phyloP scores from a whole-genome alignment of 225 moss, liverwort and hornwort genomes.

The Straminergon stramineum region DNA sequence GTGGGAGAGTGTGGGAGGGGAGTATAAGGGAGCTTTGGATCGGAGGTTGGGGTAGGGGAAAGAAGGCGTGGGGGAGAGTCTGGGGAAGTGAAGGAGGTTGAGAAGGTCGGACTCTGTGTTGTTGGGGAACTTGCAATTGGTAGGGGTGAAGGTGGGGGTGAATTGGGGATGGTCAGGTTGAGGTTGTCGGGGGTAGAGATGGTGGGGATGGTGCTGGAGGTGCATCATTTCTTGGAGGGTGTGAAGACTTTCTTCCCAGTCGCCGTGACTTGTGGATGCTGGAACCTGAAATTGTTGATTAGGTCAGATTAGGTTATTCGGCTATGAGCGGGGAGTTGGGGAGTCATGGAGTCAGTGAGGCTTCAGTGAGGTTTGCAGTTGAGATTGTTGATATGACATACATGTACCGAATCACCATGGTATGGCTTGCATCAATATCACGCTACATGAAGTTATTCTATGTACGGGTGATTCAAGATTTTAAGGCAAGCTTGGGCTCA shows the following conservation, averaged over 20 bases:
- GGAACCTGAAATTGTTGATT: not conserved
- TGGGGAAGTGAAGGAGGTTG: conserved; percentile 55
- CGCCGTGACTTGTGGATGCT: conserved; percentile 8
- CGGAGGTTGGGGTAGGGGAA: conserved; percentile 13
- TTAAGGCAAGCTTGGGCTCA: not conserved
- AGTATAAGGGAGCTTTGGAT: conserved; percentile 27
- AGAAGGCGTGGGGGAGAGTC: conserved; percentile 1
- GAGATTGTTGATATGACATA: not conserved
- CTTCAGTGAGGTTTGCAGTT: not conserved
- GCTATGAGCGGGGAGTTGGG: not conserved
- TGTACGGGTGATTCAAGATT: not conserved
- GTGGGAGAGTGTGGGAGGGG: not conserved
- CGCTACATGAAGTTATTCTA: not conserved
- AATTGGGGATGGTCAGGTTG: not conserved
- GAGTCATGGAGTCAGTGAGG: not conserved
- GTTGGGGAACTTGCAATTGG: conserved; percentile 51
- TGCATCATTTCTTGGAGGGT: conserved; percentile 67
- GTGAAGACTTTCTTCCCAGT: conserved; percentile 87
- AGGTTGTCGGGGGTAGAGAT: not conserved
- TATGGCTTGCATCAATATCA: not conserved
- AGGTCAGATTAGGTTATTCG: not conserved
- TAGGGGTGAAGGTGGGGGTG: conserved; percentile 27
- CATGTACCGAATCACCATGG: not conserved
- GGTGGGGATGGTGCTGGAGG: conserved; percentile 28
- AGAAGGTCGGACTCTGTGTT: conserved; percentile 46